Conservation (phyloP, 2,329 filamentous ascomycete genomes). For the Metarhizium album region DNA sequence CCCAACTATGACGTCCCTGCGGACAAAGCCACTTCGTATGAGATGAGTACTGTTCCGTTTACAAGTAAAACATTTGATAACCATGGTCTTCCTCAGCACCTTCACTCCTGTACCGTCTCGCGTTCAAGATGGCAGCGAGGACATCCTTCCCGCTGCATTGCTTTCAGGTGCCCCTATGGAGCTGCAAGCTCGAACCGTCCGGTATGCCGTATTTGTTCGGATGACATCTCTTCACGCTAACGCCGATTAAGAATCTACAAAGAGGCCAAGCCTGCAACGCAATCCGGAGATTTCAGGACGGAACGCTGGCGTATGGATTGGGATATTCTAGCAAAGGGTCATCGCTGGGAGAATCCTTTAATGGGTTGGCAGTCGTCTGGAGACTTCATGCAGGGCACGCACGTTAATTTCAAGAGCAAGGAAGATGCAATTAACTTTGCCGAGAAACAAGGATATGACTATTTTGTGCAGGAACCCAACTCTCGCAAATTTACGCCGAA, state of each 20-base stretch:
- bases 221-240: background rate
- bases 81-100: constrained; percentile 39
- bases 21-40: constrained; percentile 85
- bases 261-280: constrained; percentile 86
- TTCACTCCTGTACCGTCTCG: constrained; percentile 87
- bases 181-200: constrained; percentile 84
- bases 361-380: constrained; percentile 98
- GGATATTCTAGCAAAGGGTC: constrained; percentile 85
- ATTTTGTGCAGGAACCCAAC: constrained; percentile 96
- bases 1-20: constrained; percentile 72
- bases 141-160: constrained; percentile 68
- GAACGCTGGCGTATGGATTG: constrained; percentile 97
- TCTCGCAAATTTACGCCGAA: constrained; percentile 77
- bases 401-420: constrained; percentile 82
- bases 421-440: constrained; percentile 92
- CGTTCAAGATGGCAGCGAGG: constrained; percentile 85
- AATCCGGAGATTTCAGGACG: constrained; percentile 79
- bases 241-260: constrained; percentile 64
- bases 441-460: constrained; percentile 98
- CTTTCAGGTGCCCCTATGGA: constrained; percentile 89
- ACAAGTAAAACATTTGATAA: background rate
- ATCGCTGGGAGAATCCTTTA: constrained; percentile 95
- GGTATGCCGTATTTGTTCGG: constrained; percentile 43
- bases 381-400: constrained; percentile 89
- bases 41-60: background rate